Base-by-base conservation (phyloP, 192 early-diverging fungal species). In the Podila horticola region DNA sequence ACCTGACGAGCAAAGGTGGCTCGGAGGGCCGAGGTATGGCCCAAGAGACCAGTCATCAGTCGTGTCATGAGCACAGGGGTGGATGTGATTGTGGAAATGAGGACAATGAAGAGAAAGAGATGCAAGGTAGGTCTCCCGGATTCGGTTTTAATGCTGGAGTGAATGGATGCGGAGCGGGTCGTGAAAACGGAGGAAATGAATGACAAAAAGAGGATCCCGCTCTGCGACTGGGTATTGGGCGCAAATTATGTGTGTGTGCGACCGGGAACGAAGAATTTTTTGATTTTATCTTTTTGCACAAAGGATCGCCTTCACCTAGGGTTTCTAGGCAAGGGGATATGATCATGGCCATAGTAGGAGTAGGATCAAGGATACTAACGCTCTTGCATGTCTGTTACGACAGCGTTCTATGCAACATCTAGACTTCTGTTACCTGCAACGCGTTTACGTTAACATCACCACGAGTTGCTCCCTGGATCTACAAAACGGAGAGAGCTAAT, bases 181-280 rank as follows among this genome's bases (percentile, higher is more conserved):
- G 52, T 55, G 52, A 55, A 55, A 55, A 17, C 24, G 24, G n/a
- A 26, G 52, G 24, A n/a, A 55, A 55, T 55, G 52, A 55, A 55
- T 55, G 24, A 55, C 52, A 55, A 55, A 55, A 55, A n/a, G 52
- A 55, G 52, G 24, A 55, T 55, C 52, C 52, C 52, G 52, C 52
- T 26, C n/a, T 26, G 24, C 17, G 4, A 52, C 19, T 55, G 52
- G 52, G n/a, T n/a, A 24, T 55, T 55, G 52, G 20, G 20, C n/a
- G 52, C 20, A 24, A 55, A 26, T 55, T 26, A 22, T 52, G 5
- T 22, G 52, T 19, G 50, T 52, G n/a, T 55, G 52, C 24, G n/a
- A 8, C 24, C 11, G 52, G 20, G 24, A 55, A 55, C 24, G 24
- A 55, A 26, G 41, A 45, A 45, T 10, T 9, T 38, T 38, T 6